phyloP scores from a whole-genome alignment of 2,329 filamentous ascomycete genomes.

The Gyromitra esculenta region DNA sequence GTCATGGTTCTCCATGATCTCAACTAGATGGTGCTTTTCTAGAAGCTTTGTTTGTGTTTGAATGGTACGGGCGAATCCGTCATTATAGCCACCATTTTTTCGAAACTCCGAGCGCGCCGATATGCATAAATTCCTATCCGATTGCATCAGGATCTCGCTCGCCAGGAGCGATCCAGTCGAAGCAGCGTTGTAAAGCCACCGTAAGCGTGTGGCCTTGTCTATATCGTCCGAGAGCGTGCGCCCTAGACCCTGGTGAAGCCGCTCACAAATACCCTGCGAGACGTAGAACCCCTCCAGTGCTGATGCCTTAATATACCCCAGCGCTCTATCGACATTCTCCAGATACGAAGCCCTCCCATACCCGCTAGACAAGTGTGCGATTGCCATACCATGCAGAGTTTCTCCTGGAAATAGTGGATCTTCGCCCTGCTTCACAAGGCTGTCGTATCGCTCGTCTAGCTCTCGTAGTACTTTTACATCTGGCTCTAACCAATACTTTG shows the following conservation, averaged over 20 bases:
- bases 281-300: constrained; percentile 8
- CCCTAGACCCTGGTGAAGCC: constrained; percentile 16
- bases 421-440: constrained; percentile 5
- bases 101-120: constrained; percentile 8
- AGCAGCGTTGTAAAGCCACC: constrained; percentile 29
- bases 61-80: constrained; percentile 6
- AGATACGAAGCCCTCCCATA: neutral
- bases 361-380: constrained; percentile 6
- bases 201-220: neutral
- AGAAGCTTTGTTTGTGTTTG: neutral
- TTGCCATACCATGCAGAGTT: constrained; percentile 17
- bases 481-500: constrained; percentile 9
- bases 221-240: constrained; percentile 9
- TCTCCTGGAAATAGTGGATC: constrained; percentile 15
- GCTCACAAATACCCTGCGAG: constrained; percentile 22
- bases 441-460: constrained; percentile 8
- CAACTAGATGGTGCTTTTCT: neutral
- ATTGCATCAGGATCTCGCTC: constrained; percentile 2
- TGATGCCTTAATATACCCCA: constrained; percentile 15
- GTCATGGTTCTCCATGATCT: constrained; percentile 7
- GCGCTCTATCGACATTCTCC: constrained; percentile 15
- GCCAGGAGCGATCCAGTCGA: constrained; percentile 17
- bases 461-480: neutral
- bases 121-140: neutral
- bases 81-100: constrained; percentile 19